Evolutionary conservation across 2,329 filamentous ascomycete genomes (phyloP).

Genomic region (Aaosphaeria arxii): DNA sequence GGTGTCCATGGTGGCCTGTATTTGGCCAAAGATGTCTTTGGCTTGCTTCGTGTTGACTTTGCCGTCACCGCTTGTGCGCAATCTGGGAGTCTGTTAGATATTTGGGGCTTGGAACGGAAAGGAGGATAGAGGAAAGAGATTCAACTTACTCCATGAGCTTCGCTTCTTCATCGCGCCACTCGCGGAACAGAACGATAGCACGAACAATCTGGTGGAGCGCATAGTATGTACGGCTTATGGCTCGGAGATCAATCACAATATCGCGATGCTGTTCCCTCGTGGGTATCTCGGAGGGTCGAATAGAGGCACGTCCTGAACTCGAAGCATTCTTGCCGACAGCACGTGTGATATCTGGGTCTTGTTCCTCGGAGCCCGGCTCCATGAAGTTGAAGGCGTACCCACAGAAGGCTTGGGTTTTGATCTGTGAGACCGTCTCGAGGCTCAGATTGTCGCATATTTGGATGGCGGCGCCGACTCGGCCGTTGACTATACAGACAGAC

Average conservation of each 20-base stretch:
- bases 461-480: slow-evolving; percentile 54
- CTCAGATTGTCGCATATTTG: slow-evolving; percentile 51
- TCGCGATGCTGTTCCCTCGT: slow-evolving; percentile 15
- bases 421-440: slow-evolving; percentile 44
- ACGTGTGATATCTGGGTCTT: slow-evolving; percentile 12
- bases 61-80: slow-evolving; percentile 7
- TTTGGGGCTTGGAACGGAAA: background rate
- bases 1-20: slow-evolving; percentile 36
- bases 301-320: slow-evolving; percentile 14
- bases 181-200: slow-evolving; percentile 40
- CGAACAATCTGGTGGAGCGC: slow-evolving; percentile 44
- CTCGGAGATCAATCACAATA: slow-evolving; percentile 18
- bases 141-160: slow-evolving; percentile 32
- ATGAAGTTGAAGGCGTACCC: slow-evolving; percentile 37
- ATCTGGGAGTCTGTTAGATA: slow-evolving; percentile 8
- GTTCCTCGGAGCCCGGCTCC: slow-evolving; percentile 20
- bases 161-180: slow-evolving; percentile 44
- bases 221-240: slow-evolving; percentile 35
- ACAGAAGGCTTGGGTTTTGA: slow-evolving; percentile 41
- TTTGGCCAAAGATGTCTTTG: slow-evolving; percentile 39
- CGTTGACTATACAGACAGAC: slow-evolving; percentile 31
- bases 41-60: slow-evolving; percentile 29
- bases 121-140: background rate
- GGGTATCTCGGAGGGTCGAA: slow-evolving; percentile 18
- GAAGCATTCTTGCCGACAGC: slow-evolving; percentile 10